Percentiles rank a stretch among this genome's conserved stretches.
These are phyloP conservation scores for Citrus maxima DNA, from an alignment of 345 rosid species.

Conservation along the genomic window DNA sequence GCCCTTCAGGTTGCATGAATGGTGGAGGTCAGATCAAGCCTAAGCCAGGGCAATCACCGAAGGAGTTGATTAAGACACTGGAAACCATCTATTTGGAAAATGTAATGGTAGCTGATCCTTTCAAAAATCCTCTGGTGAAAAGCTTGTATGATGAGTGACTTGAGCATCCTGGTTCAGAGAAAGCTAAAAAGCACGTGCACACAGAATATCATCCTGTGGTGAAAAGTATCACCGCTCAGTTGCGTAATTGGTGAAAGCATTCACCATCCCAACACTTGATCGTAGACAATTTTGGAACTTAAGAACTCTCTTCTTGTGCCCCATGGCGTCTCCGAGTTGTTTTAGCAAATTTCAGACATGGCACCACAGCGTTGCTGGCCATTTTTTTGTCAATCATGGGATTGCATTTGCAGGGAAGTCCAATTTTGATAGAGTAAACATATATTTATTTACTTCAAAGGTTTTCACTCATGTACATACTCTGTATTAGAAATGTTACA, in stretches of 20 bases:
- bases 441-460: neutral
- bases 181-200: constrained; percentile 70
- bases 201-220: constrained; percentile 82
- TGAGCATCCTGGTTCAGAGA: constrained; percentile 72
- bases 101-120: constrained; percentile 64
- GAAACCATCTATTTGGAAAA: constrained; percentile 71
- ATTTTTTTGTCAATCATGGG: neutral
- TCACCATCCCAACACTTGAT: neutral
- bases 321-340: neutral
- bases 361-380: neutral
- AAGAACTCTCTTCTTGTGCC: neutral
- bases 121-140: constrained; percentile 64
- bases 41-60: constrained; percentile 71
- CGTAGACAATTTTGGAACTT: neutral
- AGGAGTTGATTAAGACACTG: constrained; percentile 59
- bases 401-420: constrained; percentile 10
- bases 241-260: constrained; percentile 70
- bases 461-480: constrained; percentile 18
- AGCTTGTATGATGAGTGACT: constrained; percentile 80
- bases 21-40: constrained; percentile 98
- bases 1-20: constrained; percentile 92
- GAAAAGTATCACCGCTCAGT: constrained; percentile 68
- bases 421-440: constrained; percentile 37
- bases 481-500: constrained; percentile 5
- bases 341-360: neutral